Evolutionary conservation across 441 rosid species (phyloP).

Genomic region (Brassica hybrid): DNA sequence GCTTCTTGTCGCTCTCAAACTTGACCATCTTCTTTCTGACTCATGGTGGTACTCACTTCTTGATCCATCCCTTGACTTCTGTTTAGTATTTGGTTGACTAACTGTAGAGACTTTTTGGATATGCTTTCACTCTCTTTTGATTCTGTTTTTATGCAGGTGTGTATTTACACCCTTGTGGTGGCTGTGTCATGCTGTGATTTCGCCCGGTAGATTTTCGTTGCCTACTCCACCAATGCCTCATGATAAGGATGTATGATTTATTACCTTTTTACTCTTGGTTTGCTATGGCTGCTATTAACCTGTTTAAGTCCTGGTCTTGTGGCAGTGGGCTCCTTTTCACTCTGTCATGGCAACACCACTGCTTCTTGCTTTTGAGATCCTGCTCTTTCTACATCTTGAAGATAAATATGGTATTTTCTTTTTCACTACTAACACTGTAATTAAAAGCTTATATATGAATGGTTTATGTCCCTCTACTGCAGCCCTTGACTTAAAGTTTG

Average conservation of each 20-base stretch:
- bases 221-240: constrained; percentile 75
- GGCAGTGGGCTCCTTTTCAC: constrained; percentile 77
- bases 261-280: constrained; percentile 6
- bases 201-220: constrained; percentile 70
- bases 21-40: constrained; percentile 53
- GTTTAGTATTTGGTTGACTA: neutral
- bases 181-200: constrained; percentile 63
- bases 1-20: constrained; percentile 74
- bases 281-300: neutral
- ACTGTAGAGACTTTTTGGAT: neutral
- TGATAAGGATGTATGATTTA: constrained; percentile 52
- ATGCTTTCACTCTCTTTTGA: neutral
- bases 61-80: constrained; percentile 28
- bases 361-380: constrained; percentile 69
- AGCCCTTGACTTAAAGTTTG: constrained; percentile 26
- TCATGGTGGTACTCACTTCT: constrained; percentile 75
- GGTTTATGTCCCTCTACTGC: constrained; percentile 39
- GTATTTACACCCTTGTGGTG: constrained; percentile 62
- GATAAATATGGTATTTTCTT: constrained; percentile 48
- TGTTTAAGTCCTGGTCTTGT: constrained; percentile 33
- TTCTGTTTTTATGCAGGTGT: constrained; percentile 48
- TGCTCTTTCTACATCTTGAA: constrained; percentile 65
- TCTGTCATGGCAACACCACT: constrained; percentile 57
- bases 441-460: neutral
- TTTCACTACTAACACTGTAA: constrained; percentile 35